Conservation (phyloP, 176 grass and related monocot species). For the Zoysia pacifica region DNA sequence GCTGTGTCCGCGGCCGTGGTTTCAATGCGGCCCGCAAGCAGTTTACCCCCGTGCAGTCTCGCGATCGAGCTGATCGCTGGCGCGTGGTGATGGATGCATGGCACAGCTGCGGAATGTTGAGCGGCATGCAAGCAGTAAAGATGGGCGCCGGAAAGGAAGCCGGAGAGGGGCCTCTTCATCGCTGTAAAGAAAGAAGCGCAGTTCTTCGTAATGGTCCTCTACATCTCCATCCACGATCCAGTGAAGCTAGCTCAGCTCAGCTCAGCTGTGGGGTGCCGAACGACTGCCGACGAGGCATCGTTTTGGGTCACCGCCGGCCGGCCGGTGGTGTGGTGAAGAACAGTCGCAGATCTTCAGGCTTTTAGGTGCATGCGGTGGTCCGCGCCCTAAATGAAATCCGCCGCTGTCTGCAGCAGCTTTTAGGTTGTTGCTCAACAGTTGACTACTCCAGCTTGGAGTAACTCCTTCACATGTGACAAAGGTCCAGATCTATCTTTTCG, state of each 20-base stretch:
- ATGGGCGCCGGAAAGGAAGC: constrained; percentile 31
- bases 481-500: background rate
- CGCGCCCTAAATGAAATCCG: background rate
- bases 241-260: background rate
- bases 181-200: background rate
- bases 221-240: no score
- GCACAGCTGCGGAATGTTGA: constrained; percentile 1
- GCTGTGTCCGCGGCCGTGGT: background rate
- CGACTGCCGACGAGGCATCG: background rate
- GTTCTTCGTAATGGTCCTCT: background rate
- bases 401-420: background rate
- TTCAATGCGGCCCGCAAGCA: constrained; percentile 2
- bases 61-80: no score
- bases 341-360: constrained; percentile 1
- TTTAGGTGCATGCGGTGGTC: background rate
- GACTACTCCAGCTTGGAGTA: background rate
- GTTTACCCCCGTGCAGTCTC: constrained; percentile 8
- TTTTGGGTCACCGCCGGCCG: background rate
- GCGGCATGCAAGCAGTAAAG: background rate
- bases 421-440: background rate
- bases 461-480: background rate
- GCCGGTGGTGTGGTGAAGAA: constrained; percentile 21
- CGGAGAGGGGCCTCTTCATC: background rate
- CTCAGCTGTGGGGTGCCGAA: no score
- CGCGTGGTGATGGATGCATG: background rate